Percentiles rank a stretch among this genome's conserved stretches.
Evolutionary conservation across 2,329 filamentous ascomycete genomes (phyloP).

Genomic region (Hypoxylon rubiginosum): DNA sequence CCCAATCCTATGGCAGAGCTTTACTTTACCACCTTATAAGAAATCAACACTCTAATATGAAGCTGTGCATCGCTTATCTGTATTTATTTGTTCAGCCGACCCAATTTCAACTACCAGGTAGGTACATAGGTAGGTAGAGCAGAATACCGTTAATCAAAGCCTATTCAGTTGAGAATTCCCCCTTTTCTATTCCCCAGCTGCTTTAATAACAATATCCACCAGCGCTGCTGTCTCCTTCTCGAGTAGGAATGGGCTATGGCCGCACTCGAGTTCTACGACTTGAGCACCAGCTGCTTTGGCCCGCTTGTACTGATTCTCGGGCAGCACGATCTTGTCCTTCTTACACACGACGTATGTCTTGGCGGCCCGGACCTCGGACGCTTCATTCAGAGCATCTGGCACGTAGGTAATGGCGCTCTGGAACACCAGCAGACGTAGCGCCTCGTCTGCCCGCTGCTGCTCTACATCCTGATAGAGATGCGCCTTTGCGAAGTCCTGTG

Average conservation of each 20-base stretch:
- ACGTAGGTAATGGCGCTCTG: constrained; percentile 9
- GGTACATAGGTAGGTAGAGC: background rate
- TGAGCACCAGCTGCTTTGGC: constrained; percentile 12
- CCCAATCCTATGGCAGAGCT: no score
- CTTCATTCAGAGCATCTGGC: background rate
- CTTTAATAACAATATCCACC: constrained; percentile 21
- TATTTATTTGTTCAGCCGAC: background rate
- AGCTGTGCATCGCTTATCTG: no score
- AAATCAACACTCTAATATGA: no score
- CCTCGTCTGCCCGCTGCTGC: constrained; percentile 8
- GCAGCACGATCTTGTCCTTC: constrained; percentile 15
- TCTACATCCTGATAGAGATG: constrained; percentile 17
- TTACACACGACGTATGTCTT: constrained; percentile 23
- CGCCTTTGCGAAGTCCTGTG: background rate
- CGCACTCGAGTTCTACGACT: constrained; percentile 20
- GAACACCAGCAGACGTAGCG: constrained; percentile 13
- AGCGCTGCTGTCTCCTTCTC: constrained; percentile 21
- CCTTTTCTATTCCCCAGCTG: background rate
- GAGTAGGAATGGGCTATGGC: constrained; percentile 25
- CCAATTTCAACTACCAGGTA: background rate
- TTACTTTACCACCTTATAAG: no score
- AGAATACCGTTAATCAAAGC: background rate
- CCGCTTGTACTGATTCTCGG: constrained; percentile 16
- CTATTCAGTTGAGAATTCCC: background rate
- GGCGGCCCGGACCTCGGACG: constrained; percentile 2